phyloP scores from a whole-genome alignment of 2,329 filamentous ascomycete genomes.

The Myriosclerotinia curreyana region DNA sequence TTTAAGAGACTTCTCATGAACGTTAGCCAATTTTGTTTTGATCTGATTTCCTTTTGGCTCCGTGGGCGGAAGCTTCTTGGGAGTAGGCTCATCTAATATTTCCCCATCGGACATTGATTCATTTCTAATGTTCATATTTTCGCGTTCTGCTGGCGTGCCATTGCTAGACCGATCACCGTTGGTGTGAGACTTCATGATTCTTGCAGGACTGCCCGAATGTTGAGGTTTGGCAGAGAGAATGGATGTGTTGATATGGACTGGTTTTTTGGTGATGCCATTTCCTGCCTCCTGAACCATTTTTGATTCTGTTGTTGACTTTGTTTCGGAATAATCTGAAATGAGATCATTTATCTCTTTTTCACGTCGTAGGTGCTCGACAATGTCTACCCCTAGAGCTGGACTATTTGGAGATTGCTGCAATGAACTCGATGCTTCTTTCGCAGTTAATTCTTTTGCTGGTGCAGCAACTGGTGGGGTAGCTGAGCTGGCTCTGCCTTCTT shows the following conservation, averaged over 20 bases:
- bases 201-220: constrained; percentile 31
- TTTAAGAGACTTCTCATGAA: constrained; percentile 27
- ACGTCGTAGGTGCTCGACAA: constrained; percentile 26
- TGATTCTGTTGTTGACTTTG: constrained; percentile 26
- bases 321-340: constrained; percentile 34
- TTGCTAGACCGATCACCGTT: constrained; percentile 24
- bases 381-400: constrained; percentile 9
- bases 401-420: constrained; percentile 27
- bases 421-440: constrained; percentile 27
- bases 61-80: constrained; percentile 25
- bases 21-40: constrained; percentile 23
- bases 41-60: constrained; percentile 29
- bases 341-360: constrained; percentile 33
- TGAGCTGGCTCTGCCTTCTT: constrained; percentile 30
- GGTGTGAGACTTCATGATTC: constrained; percentile 23
- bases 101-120: constrained; percentile 36
- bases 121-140: constrained; percentile 28
- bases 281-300: constrained; percentile 26
- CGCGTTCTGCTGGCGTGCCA: constrained; percentile 21
- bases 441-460: constrained; percentile 16
- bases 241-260: constrained; percentile 6
- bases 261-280: background rate
- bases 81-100: constrained; percentile 36
- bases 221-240: constrained; percentile 27
- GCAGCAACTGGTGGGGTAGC: constrained; percentile 30